phyloP scores from a whole-genome alignment of 1,284 basidiomycete species.

The Athelia sp. region DNA sequence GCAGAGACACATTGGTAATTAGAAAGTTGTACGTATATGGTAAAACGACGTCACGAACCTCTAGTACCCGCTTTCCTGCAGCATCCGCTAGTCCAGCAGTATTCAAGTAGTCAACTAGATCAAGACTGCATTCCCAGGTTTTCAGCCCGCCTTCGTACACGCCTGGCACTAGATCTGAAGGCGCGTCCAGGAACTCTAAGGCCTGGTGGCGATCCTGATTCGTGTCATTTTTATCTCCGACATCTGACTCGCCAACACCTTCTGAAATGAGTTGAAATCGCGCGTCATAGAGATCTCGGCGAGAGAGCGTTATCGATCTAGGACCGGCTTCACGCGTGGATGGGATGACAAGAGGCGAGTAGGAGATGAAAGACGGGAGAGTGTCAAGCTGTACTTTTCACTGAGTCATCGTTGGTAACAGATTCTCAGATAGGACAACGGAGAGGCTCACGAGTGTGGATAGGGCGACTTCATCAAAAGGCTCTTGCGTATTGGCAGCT shows the following conservation, averaged over 20 bases:
- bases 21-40: not conserved
- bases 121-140: slow-evolving; percentile 96
- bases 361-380: slow-evolving; percentile 55
- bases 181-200: slow-evolving; percentile 67
- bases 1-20: too few relatives aligned
- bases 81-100: slow-evolving; percentile 24
- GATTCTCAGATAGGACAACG: slow-evolving; percentile 10
- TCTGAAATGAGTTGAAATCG: slow-evolving; percentile 84
- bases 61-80: slow-evolving; percentile 52
- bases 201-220: slow-evolving; percentile 18
- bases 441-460: slow-evolving; percentile 24
- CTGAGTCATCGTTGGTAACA: slow-evolving; percentile 10
- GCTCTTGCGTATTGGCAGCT: slow-evolving; percentile 8
- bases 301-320: slow-evolving; percentile 43
- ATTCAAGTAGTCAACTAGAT: slow-evolving; percentile 66
- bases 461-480: slow-evolving; percentile 27
- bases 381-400: slow-evolving; percentile 39
- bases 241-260: slow-evolving; percentile 21
- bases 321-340: slow-evolving; percentile 20
- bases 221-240: slow-evolving; percentile 10
- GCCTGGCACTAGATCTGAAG: slow-evolving; percentile 88
- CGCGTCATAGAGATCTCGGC: slow-evolving; percentile 91
- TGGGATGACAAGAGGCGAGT: slow-evolving; percentile 48
- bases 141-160: slow-evolving; percentile 96
- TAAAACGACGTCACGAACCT: slow-evolving; percentile 39